These are phyloP conservation scores for Kwoniella bestiolae DNA, from an alignment of 768 basidiomycete genomes.

Conservation along the genomic window DNA sequence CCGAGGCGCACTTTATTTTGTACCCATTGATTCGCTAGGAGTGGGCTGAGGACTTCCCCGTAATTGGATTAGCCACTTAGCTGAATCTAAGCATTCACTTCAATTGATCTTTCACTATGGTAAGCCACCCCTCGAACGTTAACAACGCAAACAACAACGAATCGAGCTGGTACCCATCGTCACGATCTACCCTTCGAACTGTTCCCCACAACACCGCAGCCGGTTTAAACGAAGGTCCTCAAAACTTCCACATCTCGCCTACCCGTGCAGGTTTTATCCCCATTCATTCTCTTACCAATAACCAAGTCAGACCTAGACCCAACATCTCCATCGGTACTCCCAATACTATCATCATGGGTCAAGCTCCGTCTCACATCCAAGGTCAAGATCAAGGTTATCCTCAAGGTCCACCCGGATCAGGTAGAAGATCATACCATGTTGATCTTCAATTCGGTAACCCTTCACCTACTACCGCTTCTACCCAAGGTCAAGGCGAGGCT, in stretches of 20 bases:
- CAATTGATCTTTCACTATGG: constrained; percentile 11
- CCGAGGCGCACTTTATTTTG: not conserved
- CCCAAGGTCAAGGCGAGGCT: not conserved
- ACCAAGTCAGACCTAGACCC: not conserved
- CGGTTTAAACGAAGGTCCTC: constrained; percentile 12
- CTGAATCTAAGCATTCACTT: not conserved
- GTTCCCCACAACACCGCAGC: constrained; percentile 1
- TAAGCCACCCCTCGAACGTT: not conserved
- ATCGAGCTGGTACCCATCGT: constrained; percentile 1
- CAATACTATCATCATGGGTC: not conserved
- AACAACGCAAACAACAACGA: not conserved
- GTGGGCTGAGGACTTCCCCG: constrained; percentile 11
- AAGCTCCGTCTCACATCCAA: not conserved
- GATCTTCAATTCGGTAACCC: not conserved
- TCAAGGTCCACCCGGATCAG: not conserved
- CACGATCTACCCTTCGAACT: constrained; percentile 13
- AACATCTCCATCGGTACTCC: too few species aligned
- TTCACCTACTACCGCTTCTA: not conserved
- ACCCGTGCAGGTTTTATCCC: not conserved
- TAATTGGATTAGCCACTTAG: not conserved
- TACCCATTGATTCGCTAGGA: constrained; percentile 1
- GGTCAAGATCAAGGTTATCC: not conserved
- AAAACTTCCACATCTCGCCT: not conserved
- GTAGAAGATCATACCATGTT: not conserved
- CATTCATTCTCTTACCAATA: not conserved